Evolutionary conservation across 768 basidiomycete genomes (phyloP).

Genomic region (Amylocystis lapponica): DNA sequence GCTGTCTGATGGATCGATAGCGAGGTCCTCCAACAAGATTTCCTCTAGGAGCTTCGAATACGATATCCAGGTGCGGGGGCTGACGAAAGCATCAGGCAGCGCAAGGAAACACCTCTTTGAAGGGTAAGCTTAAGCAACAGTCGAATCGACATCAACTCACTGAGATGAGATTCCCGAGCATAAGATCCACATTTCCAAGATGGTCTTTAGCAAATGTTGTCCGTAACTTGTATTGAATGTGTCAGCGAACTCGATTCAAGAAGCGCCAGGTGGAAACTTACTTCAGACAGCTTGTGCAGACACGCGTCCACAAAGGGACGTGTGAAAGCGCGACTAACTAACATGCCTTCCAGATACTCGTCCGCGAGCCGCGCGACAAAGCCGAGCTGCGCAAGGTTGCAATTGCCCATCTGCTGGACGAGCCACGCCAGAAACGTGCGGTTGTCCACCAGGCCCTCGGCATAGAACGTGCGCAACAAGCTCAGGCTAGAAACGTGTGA

Average conservation of each 20-base stretch:
- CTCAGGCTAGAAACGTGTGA: slow-evolving; percentile 42
- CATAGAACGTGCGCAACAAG: slow-evolving; percentile 70
- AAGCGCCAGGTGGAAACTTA: slow-evolving; percentile 16
- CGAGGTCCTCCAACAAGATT: slow-evolving; percentile 39
- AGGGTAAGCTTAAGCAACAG: not conserved
- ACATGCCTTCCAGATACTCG: slow-evolving; percentile 71
- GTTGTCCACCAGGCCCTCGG: slow-evolving; percentile 76
- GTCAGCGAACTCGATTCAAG: not conserved
- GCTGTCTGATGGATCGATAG: slow-evolving; percentile 18
- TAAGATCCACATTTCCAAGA: slow-evolving; percentile 44
- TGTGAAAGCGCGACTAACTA: slow-evolving; percentile 59
- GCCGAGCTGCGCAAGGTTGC: slow-evolving; percentile 77
- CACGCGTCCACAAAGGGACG: slow-evolving; percentile 71
- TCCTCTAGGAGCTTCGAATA: slow-evolving; percentile 44
- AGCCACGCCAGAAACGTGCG: slow-evolving; percentile 75
- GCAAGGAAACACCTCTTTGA: slow-evolving; percentile 61
- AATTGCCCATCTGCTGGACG: slow-evolving; percentile 67
- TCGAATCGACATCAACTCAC: slow-evolving; percentile 29
- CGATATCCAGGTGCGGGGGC: slow-evolving; percentile 60
- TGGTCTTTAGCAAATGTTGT: slow-evolving; percentile 49
- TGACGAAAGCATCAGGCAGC: slow-evolving; percentile 70
- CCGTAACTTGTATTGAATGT: slow-evolving; percentile 39
- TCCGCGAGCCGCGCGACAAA: slow-evolving; percentile 73
- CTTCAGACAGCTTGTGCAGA: slow-evolving; percentile 62
- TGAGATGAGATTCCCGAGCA: slow-evolving; percentile 56